Evolutionary conservation across 192 early-diverging fungal genomes (phyloP).

Genomic region (Gonapodya prolifera): DNA sequence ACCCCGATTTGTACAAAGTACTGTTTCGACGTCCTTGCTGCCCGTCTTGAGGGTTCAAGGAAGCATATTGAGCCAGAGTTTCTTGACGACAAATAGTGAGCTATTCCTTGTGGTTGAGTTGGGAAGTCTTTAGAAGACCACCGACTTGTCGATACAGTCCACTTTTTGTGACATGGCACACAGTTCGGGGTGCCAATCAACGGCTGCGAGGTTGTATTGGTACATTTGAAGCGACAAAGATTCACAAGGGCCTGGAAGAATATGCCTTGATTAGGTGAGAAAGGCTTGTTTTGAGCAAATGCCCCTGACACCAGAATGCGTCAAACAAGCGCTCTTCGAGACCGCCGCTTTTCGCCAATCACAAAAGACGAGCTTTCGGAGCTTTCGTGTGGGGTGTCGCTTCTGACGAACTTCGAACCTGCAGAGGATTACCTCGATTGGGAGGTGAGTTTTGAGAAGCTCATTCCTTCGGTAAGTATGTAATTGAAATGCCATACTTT

Average conservation of each 20-base stretch:
- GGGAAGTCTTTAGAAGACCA: slow-evolving; percentile 10
- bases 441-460: slow-evolving; percentile 31
- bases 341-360: slow-evolving; percentile 78
- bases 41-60: slow-evolving; percentile 37
- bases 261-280: slow-evolving; percentile 67
- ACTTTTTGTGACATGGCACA: slow-evolving; percentile 75
- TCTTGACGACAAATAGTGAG: slow-evolving; percentile 45
- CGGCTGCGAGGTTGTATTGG: slow-evolving; percentile 86
- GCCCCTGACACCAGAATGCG: not conserved
- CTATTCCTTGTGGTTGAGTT: not conserved
- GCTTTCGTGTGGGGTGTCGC: slow-evolving; percentile 67
- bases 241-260: slow-evolving; percentile 57
- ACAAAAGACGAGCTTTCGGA: slow-evolving; percentile 41
- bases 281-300: too few relatives aligned
- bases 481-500: not conserved
- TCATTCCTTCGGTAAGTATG: not conserved
- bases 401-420: slow-evolving; percentile 79
- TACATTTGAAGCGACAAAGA: slow-evolving; percentile 59
- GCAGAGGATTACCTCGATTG: slow-evolving; percentile 66
- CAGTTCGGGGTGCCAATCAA: slow-evolving; percentile 17
- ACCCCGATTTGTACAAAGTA: too few relatives aligned
- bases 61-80: slow-evolving; percentile 31
- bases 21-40: slow-evolving; percentile 54
- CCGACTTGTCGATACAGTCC: slow-evolving; percentile 40
- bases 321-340: slow-evolving; percentile 54